Base-by-base conservation (phyloP, 164 flowering plant genomes). In the Chimonanthus salicifolius region DNA sequence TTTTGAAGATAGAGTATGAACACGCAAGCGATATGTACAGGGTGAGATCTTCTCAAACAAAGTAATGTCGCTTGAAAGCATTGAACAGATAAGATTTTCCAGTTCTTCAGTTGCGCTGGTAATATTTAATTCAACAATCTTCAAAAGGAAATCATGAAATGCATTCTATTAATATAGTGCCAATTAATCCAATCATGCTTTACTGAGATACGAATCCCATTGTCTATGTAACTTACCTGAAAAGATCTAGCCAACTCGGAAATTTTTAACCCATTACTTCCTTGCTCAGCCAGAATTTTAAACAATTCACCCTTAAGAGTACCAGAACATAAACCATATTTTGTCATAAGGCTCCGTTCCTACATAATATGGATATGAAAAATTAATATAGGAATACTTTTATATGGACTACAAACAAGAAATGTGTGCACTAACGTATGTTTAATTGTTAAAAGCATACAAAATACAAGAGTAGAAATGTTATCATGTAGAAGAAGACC, bases 11-110 rank as follows among this genome's bases (percentile, higher is more conserved):
- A 18, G 50, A 72, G 85, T 74, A 71, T 76, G 82, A 72, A 79
- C 73, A n/a, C 99, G 94, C 8, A 92, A 72, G 62, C 99, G 98
- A 74, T 89, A 95, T 7, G 94, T 82, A 72, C 86, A 85, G 49
- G 85, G 69, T 16, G 98, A 87, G 20, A 95, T 92, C 86, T 95
- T 95, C 71, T 95, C 99, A 81, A 92, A 95, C 76, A 95, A 81
- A n/a, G 92, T 92, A 58, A 95, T 88, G 79, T 95, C 98, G 81
- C 98, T 86, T 20, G 99, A 87, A 71, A 95, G 90, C n/a, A 89
- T 84, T 4, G 97, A 85, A 81, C 78, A 77, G 78, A 95, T 85
- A 50, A 81, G 75, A 58, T 49, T 54, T 80, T 93, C 99, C 73
- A 92, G 75, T 77, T 88, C 92, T 68, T 82, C 84, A 50, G 78